Evolutionary conservation across 148 eudicot species (phyloP).

Genomic region (Chenopodium quinoa): DNA sequence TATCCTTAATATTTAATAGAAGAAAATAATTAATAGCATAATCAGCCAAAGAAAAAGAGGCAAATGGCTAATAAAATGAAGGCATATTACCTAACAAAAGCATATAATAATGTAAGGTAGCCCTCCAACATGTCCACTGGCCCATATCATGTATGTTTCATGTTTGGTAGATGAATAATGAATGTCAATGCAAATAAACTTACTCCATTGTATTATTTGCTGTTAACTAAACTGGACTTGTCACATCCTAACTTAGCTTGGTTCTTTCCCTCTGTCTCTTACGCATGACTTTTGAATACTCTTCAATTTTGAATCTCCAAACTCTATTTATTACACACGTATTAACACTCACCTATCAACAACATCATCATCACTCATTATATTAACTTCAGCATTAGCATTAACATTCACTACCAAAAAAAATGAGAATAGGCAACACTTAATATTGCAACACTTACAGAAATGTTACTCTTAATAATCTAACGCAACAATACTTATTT

Average conservation of each 20-base stretch:
- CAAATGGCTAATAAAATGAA: neutral
- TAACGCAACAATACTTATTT: too few relatives aligned
- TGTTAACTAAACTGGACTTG: constrained; percentile 1
- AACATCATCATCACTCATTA: neutral
- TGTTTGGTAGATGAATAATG: neutral
- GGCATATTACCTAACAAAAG: neutral
- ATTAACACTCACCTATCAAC: neutral
- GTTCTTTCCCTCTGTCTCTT: neutral
- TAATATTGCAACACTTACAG: too few relatives aligned
- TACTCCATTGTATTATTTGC: neutral
- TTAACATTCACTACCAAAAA: too few relatives aligned
- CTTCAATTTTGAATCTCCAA: neutral
- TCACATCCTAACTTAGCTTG: neutral
- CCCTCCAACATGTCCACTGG: too few relatives aligned
- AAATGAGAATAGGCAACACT: too few relatives aligned
- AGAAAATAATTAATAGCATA: neutral
- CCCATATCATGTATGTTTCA: too few relatives aligned
- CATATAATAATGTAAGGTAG: neutral
- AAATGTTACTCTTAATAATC: too few relatives aligned
- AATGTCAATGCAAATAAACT: neutral
- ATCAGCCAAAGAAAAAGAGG: neutral
- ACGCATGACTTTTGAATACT: neutral
- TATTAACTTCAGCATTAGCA: too few relatives aligned
- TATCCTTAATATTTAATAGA: neutral
- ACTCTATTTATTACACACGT: neutral